Base-by-base conservation (phyloP, 768 basidiomycete species). In the Lentinula detonsa region DNA sequence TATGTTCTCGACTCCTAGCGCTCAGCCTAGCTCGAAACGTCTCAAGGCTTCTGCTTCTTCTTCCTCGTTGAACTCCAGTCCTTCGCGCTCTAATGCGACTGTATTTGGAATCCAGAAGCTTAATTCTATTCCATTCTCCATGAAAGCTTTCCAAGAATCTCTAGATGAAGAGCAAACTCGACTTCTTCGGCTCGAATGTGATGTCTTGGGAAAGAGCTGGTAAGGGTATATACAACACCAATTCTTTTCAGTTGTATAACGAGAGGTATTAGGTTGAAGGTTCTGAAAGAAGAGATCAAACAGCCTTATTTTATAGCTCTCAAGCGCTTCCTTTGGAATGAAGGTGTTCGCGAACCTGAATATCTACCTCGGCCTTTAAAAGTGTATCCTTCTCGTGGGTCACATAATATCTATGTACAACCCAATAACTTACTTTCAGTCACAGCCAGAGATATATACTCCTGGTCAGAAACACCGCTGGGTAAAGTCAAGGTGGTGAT, bases 401-500 rank as follows among this genome's bases (percentile, higher is more conserved):
- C 43, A 43, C 31, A 60, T 48, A 13, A 31, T 45, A 49, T 48
- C 54, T 40, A 62, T 34, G 11, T 21, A 57, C 13, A 40, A 21
- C 59, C 54, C 7, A 58, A 34, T 21, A n/a, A 9, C 54, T 62
- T 21, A 49, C 37, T 11, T 21, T 59, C 28, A 39, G 42, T 55
- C 62, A 54, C 64, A 76, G 95, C 93, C 13, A 77, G 80, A 64
- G 85, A 96, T 68, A 90, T 97, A 59, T 97, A 97, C 71, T 81
- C 92, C 11, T 98, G 95, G 95, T 91, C 92, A 3, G 82, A 88
- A 37, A 95, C 93, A 33, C 92, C 93, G 3, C 75, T 97, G 15
- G 88, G 90, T 35, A 52, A 86, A 63, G 85, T 98, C 63, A 87
- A 85, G 69, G 90, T 94, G 31, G 93, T 97, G 53, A 93, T 97